A percentile compares a stretch with the other conserved stretches of the same genome.
Evolutionary conservation across 177 flowering plant genomes (phyloP).

Genomic region (Vitis hybrid): DNA sequence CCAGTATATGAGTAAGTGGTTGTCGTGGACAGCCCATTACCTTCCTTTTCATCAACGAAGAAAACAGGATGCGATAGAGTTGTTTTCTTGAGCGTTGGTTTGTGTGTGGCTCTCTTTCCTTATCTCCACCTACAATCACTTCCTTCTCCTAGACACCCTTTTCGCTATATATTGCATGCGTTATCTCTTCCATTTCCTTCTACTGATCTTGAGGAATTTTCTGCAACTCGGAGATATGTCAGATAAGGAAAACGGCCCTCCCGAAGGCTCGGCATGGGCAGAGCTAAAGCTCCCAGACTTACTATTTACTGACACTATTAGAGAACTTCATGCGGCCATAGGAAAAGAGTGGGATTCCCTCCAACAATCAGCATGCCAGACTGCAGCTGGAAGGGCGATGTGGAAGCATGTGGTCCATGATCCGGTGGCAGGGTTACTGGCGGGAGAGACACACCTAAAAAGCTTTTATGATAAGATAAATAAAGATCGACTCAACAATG

Average conservation of each 20-base stretch:
- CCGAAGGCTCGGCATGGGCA: constrained; percentile 36
- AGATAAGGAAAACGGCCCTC: constrained; percentile 30
- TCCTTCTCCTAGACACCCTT: constrained; percentile 1
- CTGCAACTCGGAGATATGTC: constrained; percentile 36
- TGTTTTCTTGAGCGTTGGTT: constrained; percentile 40
- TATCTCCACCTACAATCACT: constrained; percentile 43
- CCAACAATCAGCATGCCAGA: constrained; percentile 76
- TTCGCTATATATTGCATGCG: constrained; percentile 25
- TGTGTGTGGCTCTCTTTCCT: constrained; percentile 92
- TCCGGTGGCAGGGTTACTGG: constrained; percentile 73
- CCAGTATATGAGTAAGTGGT: constrained; percentile 22
- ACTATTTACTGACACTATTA: constrained; percentile 37
- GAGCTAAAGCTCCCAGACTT: constrained; percentile 61
- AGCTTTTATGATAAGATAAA: constrained; percentile 76
- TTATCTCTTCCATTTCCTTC: constrained; percentile 30
- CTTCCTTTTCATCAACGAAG: constrained; percentile 28
- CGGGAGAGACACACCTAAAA: constrained; percentile 73
- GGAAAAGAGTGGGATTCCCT: constrained; percentile 70
- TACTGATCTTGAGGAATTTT: background rate
- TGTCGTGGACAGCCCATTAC: constrained; percentile 47
- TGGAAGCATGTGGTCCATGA: constrained; percentile 88
- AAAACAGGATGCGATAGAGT: constrained; percentile 30
- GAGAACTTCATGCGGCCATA: constrained; percentile 52
- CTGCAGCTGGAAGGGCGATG: constrained; percentile 87
- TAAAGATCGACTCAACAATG: constrained; percentile 66